These are phyloP conservation scores for Aspergillus bombycis DNA, from an alignment of 2,329 filamentous ascomycete genomes.

Conservation along the genomic window DNA sequence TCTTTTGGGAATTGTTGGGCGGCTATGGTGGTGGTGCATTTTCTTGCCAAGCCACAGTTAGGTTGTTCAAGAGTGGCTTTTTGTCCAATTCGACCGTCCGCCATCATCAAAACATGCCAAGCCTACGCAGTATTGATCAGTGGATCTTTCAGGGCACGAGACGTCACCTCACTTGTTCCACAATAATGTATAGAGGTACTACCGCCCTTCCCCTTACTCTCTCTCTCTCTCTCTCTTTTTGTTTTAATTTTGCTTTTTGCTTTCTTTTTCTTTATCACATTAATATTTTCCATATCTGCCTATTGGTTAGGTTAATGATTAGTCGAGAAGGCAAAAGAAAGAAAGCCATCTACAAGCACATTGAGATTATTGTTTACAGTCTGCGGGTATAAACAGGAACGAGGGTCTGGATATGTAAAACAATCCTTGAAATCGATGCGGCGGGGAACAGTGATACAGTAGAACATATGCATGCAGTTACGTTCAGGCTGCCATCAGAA, in stretches of 20 bases:
- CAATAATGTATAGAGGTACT: neutral
- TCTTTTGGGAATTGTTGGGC: neutral
- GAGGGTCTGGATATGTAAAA: neutral
- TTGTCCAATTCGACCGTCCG: conserved; percentile 1
- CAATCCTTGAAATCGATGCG: neutral
- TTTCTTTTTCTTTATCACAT: neutral
- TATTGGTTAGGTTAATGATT: neutral
- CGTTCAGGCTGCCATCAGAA: neutral
- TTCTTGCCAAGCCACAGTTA: conserved; percentile 17
- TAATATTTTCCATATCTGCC: neutral
- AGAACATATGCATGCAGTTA: neutral
- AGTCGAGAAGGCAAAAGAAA: neutral
- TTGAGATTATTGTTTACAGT: neutral
- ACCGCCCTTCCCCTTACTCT: neutral
- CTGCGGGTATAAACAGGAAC: neutral
- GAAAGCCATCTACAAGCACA: neutral
- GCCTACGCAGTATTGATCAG: neutral
- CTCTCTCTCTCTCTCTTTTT: neutral
- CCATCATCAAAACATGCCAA: conserved; percentile 14
- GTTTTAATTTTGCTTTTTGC: neutral
- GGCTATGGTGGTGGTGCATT: neutral
- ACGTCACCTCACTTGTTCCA: neutral
- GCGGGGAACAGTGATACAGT: neutral
- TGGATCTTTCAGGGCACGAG: neutral
- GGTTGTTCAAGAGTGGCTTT: neutral